These are phyloP conservation scores for Cutaneotrichosporon sp. DNA, from an alignment of 1,284 basidiomycete species.

Conservation along the genomic window DNA sequence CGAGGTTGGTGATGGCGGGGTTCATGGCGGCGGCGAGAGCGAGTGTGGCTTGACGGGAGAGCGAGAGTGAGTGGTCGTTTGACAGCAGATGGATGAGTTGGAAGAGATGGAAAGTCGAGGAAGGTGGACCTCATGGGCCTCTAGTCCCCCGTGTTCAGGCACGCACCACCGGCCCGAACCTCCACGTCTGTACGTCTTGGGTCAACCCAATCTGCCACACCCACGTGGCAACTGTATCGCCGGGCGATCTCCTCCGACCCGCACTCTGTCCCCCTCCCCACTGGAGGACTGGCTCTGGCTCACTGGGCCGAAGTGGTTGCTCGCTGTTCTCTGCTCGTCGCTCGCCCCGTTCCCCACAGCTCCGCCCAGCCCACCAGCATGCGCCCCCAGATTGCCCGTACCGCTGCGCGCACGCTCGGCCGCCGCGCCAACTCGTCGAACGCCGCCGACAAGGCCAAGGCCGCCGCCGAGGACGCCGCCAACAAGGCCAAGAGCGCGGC, in stretches of 20 bases:
- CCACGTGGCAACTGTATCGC: neutral
- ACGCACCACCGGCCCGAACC: neutral
- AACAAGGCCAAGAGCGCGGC: conserved; percentile 6
- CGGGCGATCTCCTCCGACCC: neutral
- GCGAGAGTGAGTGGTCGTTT: conserved; percentile 2
- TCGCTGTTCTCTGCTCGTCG: neutral
- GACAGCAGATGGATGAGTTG: conserved; percentile 9
- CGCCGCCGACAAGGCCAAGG: conserved; percentile 8
- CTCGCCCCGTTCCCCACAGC: conserved; percentile 1
- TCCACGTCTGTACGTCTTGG: neutral
- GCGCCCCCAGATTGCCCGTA: conserved; percentile 26
- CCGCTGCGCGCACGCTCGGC: conserved; percentile 17
- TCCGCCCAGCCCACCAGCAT: too few species aligned
- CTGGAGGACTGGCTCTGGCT: neutral
- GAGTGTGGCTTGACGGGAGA: conserved; percentile 3
- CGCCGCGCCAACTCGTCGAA: conserved; percentile 28
- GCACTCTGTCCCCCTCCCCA: neutral
- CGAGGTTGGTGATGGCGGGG: conserved; percentile 64
- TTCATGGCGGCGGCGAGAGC: conserved; percentile 35
- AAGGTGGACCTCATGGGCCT: neutral
- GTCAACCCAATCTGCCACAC: neutral
- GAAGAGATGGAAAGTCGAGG: conserved; percentile 7
- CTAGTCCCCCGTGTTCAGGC: neutral
- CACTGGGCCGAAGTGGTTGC: neutral
- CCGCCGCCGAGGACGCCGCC: conserved; percentile 9